Base-by-base conservation (phyloP, 306 rosid genomes). In the Glycyrrhiza uralensis region DNA sequence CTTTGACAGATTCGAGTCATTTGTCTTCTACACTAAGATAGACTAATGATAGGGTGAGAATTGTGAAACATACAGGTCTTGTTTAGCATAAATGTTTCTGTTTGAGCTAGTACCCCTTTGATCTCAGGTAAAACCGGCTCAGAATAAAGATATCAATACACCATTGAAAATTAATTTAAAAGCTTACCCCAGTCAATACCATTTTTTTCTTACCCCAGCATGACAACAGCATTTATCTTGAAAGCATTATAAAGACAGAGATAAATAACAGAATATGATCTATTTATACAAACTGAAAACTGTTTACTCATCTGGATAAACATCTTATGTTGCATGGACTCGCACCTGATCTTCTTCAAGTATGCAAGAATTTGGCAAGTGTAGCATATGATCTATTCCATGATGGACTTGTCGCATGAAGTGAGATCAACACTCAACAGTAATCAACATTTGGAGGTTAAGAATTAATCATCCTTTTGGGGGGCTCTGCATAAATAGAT, bases 401-500 rank as follows among this genome's bases (percentile, higher is more conserved):
- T 63, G 78, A 64, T 54, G 20, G 46, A 42, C 66, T 39, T 46
- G 28, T 46, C 35, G 55, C n/a, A 28, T 33, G 56, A 50, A 42
- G 51, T 23, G 81, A 47, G 60, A 64, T 41, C 66, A 39, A 56
- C 67, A 11, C 3, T 68, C 50, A 39, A 54, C 28, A n/a, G 10
- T 54, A 65, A 79, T 58, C 73, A 66, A 57, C 52, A 79, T 42
- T 75, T 58, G 38, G 64, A 71, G 57, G 57, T 47, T 41, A 44
- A 50, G 72, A 58, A 79, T 38, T 33, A 72, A 54, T 47, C 78
- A 69, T 69, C 60, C 45, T 52, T 65, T 64, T 50, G 55, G 35
- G 35, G 23, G 60, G 36, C 62, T 61, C 79, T 66, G 87, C 69
- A 70, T 41, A 66, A 78, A 70, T 54, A 64, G 15, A 52, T 57